Evolutionary conservation across 768 basidiomycete species (phyloP), one percentile per base, ranked within the genome.

Genomic region (Cystobasidium ongulense): DNA sequence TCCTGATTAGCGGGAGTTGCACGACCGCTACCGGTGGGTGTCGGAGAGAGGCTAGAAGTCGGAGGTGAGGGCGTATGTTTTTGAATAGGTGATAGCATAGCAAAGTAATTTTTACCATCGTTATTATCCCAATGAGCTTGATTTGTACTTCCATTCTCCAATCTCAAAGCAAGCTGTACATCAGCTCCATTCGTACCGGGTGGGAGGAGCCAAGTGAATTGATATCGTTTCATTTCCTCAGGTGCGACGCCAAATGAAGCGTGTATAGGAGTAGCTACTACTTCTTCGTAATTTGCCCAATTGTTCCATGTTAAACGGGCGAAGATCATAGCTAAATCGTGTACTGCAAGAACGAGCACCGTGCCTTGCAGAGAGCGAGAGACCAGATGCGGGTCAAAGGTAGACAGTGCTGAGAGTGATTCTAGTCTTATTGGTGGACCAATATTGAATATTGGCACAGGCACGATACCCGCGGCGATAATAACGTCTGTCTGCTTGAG

Each of bases 51-150:
- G 23, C 31, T 38, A 4, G 57, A 2, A 15, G 57, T 38, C 13
- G 63, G 39, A 38, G 63, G 35, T 64, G 63, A 15, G 33, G 63
- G 35, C 5, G 63, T 25, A 11, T 35, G 11, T 23, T 38, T 38
- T 17, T 64, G 63, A 15, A 46, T 27, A 61, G 68, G 46, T 4
- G 65, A 36, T 8, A 71, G 31, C 23, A 33, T 59, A 21, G 68
- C 68, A 27, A 23, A 31, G 36, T 71, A 71, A 25, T 71, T 71
- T 11, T 36, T 8, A 1, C 68, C 68, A 27, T 27, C 21, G 27
- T 71, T 71, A 52, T 71, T 71, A 41, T 71, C 68, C 68, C 68
- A 71, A 31, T 71, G 68, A 15, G 54, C 68, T 38, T 71, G 68
- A 36, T 46, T 46, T 11, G 68, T 57, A 18, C 17, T 46, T 61